These are phyloP conservation scores for Cardamine occulta DNA, from an alignment of 345 rosid species.

Conservation along the genomic window DNA sequence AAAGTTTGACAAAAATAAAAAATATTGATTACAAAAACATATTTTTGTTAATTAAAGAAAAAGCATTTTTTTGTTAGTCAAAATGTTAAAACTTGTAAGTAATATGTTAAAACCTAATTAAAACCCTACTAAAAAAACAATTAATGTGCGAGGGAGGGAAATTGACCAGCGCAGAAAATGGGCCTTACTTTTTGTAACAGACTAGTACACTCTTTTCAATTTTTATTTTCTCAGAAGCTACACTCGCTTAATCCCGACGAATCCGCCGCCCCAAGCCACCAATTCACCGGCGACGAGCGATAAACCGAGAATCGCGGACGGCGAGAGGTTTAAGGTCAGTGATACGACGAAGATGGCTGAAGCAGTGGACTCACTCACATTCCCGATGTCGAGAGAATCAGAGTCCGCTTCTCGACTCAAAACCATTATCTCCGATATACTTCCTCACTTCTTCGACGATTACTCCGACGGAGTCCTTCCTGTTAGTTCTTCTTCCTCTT, in stretches of 20 bases:
- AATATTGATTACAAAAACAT: not conserved
- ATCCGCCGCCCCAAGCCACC: conserved; percentile 1
- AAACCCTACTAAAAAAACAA: not conserved
- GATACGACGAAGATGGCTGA: conserved; percentile 30
- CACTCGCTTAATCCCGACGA: conserved; percentile 19
- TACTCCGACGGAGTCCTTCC: conserved; percentile 38
- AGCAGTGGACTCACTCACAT: conserved; percentile 20
- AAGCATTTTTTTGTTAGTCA: not conserved
- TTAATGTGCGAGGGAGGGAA: conserved; percentile 29
- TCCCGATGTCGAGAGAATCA: conserved; percentile 41
- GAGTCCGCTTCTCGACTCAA: conserved; percentile 45
- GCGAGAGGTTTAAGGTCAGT: not conserved
- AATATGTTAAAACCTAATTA: not conserved
- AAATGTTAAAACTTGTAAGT: not conserved
- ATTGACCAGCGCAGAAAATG: conserved; percentile 1
- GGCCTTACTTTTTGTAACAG: conserved; percentile 6
- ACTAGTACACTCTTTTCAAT: not conserved
- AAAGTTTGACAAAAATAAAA: not conserved
- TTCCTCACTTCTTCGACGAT: conserved; percentile 41
- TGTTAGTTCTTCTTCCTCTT: conserved; percentile 29
- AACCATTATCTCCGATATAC: conserved; percentile 34
- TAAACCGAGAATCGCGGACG: conserved; percentile 12
- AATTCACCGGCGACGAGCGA: conserved; percentile 24
- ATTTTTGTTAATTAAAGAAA: no score
- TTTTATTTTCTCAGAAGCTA: conserved; percentile 10